phyloP scores from a whole-genome alignment of 2,329 filamentous ascomycete species.

The Nemania sp. region DNA sequence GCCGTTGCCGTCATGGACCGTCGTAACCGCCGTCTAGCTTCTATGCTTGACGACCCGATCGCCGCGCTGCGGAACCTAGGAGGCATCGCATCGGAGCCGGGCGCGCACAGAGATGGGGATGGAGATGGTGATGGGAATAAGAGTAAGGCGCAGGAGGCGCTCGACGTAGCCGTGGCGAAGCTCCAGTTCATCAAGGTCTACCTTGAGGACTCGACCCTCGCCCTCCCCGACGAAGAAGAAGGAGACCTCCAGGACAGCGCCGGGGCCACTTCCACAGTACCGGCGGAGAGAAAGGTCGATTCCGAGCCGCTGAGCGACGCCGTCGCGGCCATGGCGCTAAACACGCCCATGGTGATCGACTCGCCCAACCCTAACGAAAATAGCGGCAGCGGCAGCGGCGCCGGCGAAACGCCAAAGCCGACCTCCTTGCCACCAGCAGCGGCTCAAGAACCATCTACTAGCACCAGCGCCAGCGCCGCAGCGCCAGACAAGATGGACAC shows the following conservation, averaged over 20 bases:
- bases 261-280: constrained; percentile 29
- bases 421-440: neutral
- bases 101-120: no score
- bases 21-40: constrained; percentile 74
- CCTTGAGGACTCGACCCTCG: constrained; percentile 68
- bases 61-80: constrained; percentile 72
- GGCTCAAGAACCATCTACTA: constrained; percentile 2
- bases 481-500: constrained; percentile 35
- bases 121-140: constrained; percentile 59
- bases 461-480: neutral
- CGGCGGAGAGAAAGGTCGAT: constrained; percentile 33
- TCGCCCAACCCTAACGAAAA: constrained; percentile 33
- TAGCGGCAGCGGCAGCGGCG: constrained; percentile 23
- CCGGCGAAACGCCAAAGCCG: constrained; percentile 23
- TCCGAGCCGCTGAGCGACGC: constrained; percentile 44
- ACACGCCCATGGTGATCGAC: constrained; percentile 39
- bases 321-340: constrained; percentile 47
- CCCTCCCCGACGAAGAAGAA: constrained; percentile 58
- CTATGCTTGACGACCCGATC: constrained; percentile 76
- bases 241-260: constrained; percentile 40
- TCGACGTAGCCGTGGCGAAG: constrained; percentile 71
- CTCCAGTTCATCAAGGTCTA: constrained; percentile 74
- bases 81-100: constrained; percentile 57
- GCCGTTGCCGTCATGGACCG: constrained; percentile 67
- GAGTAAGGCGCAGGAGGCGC: constrained; percentile 62